phyloP scores from a whole-genome alignment of 2,329 filamentous ascomycete genomes.

The Penicillium sp. region DNA sequence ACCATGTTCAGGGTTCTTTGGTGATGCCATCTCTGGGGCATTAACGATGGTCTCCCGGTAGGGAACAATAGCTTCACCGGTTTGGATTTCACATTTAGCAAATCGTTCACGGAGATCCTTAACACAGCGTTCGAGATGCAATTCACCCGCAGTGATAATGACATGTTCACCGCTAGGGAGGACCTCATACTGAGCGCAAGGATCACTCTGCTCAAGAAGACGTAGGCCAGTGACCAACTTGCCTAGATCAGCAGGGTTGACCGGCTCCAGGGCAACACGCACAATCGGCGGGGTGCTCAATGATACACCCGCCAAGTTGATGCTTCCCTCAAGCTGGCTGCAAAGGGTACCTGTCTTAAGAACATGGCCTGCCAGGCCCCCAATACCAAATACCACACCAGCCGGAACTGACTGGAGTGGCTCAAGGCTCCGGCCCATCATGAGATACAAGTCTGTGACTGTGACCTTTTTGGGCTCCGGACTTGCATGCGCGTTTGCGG shows the following conservation, averaged over 20 bases:
- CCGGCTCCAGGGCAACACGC: constrained; percentile 90
- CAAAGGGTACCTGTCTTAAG: constrained; percentile 94
- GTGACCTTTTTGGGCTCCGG: constrained; percentile 80
- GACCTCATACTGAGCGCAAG: constrained; percentile 93
- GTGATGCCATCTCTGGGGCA: constrained; percentile 87
- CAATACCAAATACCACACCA: constrained; percentile 93
- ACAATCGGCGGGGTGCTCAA: constrained; percentile 88
- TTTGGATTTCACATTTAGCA: constrained; percentile 90
- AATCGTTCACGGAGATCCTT: constrained; percentile 93
- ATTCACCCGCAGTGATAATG: constrained; percentile 85
- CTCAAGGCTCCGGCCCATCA: constrained; percentile 92
- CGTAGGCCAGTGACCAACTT: constrained; percentile 91
- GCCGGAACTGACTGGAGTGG: constrained; percentile 81
- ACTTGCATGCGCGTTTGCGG: constrained; percentile 68
- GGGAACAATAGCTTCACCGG: constrained; percentile 89
- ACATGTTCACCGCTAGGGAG: constrained; percentile 93
- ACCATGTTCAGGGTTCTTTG: constrained; percentile 80
- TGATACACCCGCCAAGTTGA: constrained; percentile 85
- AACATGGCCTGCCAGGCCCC: constrained; percentile 87
- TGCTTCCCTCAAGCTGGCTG: constrained; percentile 78
- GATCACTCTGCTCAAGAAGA: constrained; percentile 89
- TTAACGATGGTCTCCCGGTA: constrained; percentile 90
- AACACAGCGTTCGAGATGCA: constrained; percentile 90
- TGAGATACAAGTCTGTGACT: constrained; percentile 84
- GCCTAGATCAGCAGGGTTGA: constrained; percentile 83